Evolutionary conservation across 148 eudicot genomes (phyloP), one percentile per base, ranked within the genome.

Genomic region (Rhododendron henanense): DNA sequence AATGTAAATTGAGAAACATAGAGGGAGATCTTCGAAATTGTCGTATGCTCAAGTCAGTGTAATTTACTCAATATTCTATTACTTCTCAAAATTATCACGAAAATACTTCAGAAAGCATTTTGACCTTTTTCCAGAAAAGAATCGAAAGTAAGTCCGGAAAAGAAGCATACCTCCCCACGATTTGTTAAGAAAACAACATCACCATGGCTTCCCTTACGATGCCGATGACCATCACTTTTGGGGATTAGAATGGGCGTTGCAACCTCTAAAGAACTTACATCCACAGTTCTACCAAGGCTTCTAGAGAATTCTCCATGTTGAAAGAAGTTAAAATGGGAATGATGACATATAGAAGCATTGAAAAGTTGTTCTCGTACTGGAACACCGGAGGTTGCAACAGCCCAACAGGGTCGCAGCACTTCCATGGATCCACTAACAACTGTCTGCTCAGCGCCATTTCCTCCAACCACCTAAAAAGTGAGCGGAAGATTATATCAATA

Each of bases 381-480:
- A 77, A 97, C 98, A 50, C 99, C 99, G 83, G 99, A 97, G 31
- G 98, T 97, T 85, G 99, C 99, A 85, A 97, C 90, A 84, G 99
- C 99, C 98, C 98, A 97, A 88, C 99, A 97, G 81, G 99, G 99
- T 59, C 94, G 94, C 83, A 97, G 94, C 81, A 97, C 98, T 87
- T 97, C 99, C 98, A 97, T 97, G 78, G 98, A 97, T 88, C 99
- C 99, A 88, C 96, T 97, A 25, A 94, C 96, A 85, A 97, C 98
- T 83, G 94, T 93, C 86, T 92, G 95, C 88, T 94, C 99, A 71
- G 94, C 95, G 84, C 99, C 99, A 92, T 94, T 93, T 85, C 92
- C 98, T n/a, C 99, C 99, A 39, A 95, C 96, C 76, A 91, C 99
- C 99, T 97, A 88, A 87, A 87, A 88, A 90, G 6, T 25, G 77